Conservation (phyloP, 2,329 filamentous ascomycete species). For the Bipolaris cookei region DNA sequence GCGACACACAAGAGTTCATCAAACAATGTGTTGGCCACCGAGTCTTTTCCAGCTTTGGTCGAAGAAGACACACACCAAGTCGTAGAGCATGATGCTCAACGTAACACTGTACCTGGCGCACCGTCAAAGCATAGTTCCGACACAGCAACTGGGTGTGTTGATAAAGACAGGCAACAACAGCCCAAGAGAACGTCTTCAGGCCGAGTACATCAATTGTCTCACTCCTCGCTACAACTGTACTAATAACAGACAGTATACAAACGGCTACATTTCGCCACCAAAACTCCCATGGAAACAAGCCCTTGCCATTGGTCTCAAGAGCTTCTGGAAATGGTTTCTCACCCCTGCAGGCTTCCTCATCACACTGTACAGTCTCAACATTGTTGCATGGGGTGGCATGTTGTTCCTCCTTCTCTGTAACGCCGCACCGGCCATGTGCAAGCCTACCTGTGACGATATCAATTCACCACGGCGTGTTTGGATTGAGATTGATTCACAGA, state of each 20-base stretch:
- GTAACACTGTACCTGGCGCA: conserved; percentile 16
- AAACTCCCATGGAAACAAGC: conserved; percentile 63
- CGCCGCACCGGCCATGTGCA: conserved; percentile 74
- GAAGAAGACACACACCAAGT: conserved; percentile 32
- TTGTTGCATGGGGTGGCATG: conserved; percentile 92
- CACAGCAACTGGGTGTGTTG: conserved; percentile 23
- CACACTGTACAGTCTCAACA: conserved; percentile 78
- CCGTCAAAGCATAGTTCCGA: conserved; percentile 29
- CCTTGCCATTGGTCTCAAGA: conserved; percentile 62
- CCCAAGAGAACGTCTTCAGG: conserved; percentile 21
- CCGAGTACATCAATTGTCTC: conserved; percentile 22
- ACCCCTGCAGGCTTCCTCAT: conserved; percentile 80
- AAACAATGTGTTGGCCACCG: conserved; percentile 22
- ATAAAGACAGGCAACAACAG: conserved; percentile 18
- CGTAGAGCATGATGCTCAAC: conserved; percentile 8
- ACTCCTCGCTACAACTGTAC: background rate
- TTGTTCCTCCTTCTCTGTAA: conserved; percentile 84
- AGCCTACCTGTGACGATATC: conserved; percentile 72
- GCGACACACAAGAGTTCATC: conserved; percentile 20
- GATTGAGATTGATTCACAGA: conserved; percentile 85
- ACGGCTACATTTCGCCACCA: conserved; percentile 53
- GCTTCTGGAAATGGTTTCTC: conserved; percentile 74
- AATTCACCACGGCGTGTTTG: conserved; percentile 79
- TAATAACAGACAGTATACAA: conserved; percentile 36
- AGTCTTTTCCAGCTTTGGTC: conserved; percentile 41